Evolutionary conservation across 345 rosid genomes (phyloP).

Genomic region (Excoecaria cochinchinensis): DNA sequence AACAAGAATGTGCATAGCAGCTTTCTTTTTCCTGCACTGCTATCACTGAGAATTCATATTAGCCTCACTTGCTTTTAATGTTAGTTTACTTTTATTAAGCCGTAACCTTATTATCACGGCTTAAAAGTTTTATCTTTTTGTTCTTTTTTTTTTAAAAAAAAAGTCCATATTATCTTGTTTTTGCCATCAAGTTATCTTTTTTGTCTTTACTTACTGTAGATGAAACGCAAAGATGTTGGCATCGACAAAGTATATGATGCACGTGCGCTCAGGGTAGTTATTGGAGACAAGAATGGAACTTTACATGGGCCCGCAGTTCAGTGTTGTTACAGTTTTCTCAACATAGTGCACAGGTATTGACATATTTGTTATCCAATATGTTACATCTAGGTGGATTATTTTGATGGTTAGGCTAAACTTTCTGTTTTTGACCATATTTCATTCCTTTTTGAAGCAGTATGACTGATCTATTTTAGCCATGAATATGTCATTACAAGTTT

Average conservation of each 20-base stretch:
- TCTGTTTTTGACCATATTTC: background rate
- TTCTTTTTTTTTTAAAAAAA: background rate
- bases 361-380: background rate
- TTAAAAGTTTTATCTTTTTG: background rate
- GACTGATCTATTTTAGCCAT: background rate
- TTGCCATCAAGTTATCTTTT: background rate
- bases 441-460: background rate
- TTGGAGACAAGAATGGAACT: constrained; percentile 73
- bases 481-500: background rate
- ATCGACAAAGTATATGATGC: constrained; percentile 64
- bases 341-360: constrained; percentile 58
- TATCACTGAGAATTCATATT: too few species aligned
- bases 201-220: constrained; percentile 35
- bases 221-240: constrained; percentile 69
- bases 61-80: background rate
- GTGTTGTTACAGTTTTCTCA: constrained; percentile 67
- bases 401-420: background rate
- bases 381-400: background rate
- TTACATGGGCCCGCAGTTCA: constrained; percentile 71
- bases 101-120: background rate
- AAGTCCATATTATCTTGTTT: background rate
- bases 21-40: background rate
- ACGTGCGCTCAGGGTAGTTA: constrained; percentile 71
- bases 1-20: background rate
- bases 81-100: background rate